A percentile compares a stretch with the other conserved stretches of the same genome.
These are phyloP conservation scores for Collybia nuda DNA, from an alignment of 768 basidiomycete species.

Conservation along the genomic window DNA sequence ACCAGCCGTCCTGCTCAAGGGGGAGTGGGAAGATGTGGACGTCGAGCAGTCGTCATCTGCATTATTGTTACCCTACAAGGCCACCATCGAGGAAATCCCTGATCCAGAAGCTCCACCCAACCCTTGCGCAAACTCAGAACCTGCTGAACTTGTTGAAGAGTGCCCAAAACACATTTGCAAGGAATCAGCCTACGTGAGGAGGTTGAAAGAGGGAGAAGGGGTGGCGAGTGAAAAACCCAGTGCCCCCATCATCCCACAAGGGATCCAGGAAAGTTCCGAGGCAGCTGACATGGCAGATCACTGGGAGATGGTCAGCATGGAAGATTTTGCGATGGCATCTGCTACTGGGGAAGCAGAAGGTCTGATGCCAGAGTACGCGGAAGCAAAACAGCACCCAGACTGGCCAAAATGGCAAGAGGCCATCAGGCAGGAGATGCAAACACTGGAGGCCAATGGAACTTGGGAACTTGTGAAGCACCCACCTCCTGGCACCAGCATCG, in stretches of 20 bases:
- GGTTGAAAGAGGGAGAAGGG: conserved; percentile 9
- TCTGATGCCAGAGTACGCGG: conserved; percentile 8
- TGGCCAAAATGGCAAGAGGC: conserved; percentile 16
- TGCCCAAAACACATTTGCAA: no score
- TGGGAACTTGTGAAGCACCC: conserved; percentile 12
- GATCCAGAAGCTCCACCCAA: neutral
- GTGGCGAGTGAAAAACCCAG: neutral
- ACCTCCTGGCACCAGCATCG: conserved; percentile 17
- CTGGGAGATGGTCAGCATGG: neutral
- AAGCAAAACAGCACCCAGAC: conserved; percentile 10
- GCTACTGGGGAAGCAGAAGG: conserved; percentile 7
- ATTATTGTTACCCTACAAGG: neutral
- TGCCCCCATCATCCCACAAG: neutral
- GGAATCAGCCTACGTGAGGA: conserved; percentile 24
- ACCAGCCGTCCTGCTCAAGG: conserved; percentile 1
- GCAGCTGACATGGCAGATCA: neutral
- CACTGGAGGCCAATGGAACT: conserved; percentile 16
- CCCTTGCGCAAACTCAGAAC: neutral
- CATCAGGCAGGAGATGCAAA: conserved; percentile 13
- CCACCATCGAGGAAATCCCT: neutral
- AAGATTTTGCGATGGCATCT: conserved; percentile 3
- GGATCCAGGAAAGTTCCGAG: conserved; percentile 7
- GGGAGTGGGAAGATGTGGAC: neutral
- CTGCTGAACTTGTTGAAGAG: neutral
- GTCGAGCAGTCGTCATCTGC: neutral